Base-by-base conservation (phyloP, 495 filamentous ascomycete species). In the Friedmanniomyces simplex region DNA sequence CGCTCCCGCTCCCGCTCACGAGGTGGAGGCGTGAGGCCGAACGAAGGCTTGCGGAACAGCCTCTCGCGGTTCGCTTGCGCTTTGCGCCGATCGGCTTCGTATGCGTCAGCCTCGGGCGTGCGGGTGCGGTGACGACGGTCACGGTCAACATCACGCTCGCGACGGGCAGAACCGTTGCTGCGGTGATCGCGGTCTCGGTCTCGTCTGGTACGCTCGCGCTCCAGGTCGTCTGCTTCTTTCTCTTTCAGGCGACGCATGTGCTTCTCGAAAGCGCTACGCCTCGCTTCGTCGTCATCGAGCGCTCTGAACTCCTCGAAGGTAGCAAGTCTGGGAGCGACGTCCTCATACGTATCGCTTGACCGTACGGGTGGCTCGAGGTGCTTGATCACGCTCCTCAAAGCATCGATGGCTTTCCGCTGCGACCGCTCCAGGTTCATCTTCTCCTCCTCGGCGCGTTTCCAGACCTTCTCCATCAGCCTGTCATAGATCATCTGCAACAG, bases 191-290 rank as follows among this genome's bases (percentile, higher is more conserved):
- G 59, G 26, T 68, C 59, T 10, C 66, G 63, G 39, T 66, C 66
- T 24, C 68, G 66, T 39, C 82, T 78, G 41, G 76, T 77, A 52
- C 85, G 84, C 21, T 91, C 87, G 52, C 79, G 83, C 52, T 94
- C 91, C 2, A 71, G 68, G 56, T 95, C 89, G 51, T 96, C 91
- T 50, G 93, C 87, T 68, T 94, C 88, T 68, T 91, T 89, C 66
- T 97, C 93, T 64, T 84, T 86, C 5, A 96, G 72, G 52, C 93
- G 89, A 39, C 89, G 86, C 57, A 96, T 83, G 63, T 89, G 78
- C 71, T 97, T 99, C 28, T 96, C 94, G 67, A 96, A 97, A 12
- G 89, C 94, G 54, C 79, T 76, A 26, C 83, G 81, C 48, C 91
- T 87, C 36, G 86, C 74, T 28, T 95, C 88, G 22, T 97, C 93